These are phyloP conservation scores for Sporisorium graminicola DNA, from an alignment of 1,284 basidiomycete species.

Conservation along the genomic window DNA sequence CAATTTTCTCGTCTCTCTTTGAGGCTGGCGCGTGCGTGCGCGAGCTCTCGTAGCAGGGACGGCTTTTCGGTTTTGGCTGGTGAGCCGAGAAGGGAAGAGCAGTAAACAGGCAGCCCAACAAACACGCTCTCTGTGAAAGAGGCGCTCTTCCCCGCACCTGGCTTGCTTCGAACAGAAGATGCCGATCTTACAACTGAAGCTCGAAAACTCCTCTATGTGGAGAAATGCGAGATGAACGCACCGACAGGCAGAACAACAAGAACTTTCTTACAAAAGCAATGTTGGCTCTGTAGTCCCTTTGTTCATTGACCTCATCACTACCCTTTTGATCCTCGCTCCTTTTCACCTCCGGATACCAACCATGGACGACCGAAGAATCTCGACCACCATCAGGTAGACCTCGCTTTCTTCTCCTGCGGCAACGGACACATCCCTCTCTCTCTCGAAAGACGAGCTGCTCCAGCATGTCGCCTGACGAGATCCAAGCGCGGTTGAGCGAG, in stretches of 20 bases:
- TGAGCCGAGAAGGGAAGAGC: too few species aligned
- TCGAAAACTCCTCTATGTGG: background rate
- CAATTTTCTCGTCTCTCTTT: background rate
- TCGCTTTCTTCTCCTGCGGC: background rate
- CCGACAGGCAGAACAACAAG: background rate
- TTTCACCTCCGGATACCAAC: background rate
- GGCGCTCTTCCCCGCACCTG: background rate
- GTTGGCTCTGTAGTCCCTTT: background rate
- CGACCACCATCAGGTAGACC: background rate
- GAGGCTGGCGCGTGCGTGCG: conserved; percentile 15
- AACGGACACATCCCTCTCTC: background rate
- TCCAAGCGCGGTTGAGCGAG: conserved; percentile 39
- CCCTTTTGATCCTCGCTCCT: background rate
- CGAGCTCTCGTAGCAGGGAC: background rate
- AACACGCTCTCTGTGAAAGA: background rate
- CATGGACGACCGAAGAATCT: background rate
- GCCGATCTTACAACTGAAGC: background rate
- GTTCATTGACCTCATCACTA: background rate
- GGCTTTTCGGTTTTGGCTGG: conserved; percentile 2
- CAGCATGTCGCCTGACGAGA: conserved; percentile 39
- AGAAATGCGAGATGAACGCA: background rate
- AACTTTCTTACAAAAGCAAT: background rate
- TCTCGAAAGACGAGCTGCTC: background rate
- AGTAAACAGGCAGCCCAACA: too few species aligned
- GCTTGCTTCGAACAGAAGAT: background rate